phyloP scores from a whole-genome alignment of 2,329 filamentous ascomycete species.

The Dryadomyces quercivorus region DNA sequence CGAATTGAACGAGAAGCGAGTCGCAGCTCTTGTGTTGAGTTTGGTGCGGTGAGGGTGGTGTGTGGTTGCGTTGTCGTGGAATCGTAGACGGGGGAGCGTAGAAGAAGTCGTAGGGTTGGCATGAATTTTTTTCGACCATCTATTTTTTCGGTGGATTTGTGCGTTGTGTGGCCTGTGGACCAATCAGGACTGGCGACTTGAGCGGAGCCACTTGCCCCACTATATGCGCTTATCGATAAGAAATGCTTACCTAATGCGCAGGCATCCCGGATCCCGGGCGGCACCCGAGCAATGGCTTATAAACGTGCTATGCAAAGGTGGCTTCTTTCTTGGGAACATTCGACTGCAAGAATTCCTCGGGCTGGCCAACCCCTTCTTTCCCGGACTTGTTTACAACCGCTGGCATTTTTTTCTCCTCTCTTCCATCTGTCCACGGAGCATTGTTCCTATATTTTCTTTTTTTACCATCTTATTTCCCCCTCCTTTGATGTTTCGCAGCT shows the following conservation, averaged over 20 bases:
- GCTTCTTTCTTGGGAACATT: conserved; percentile 5
- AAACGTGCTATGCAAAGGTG: conserved; percentile 9
- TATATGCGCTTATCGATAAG: conserved; percentile 6
- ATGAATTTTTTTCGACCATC: conserved; percentile 4
- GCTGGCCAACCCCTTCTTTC: background rate
- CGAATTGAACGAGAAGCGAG: conserved; percentile 14
- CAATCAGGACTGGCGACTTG: conserved; percentile 3
- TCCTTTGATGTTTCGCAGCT: background rate
- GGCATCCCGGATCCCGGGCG: too few species aligned
- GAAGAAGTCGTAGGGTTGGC: background rate
- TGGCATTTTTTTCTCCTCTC: background rate
- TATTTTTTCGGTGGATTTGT: conserved; percentile 10
- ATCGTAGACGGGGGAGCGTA: background rate
- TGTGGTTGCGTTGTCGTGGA: conserved; percentile 1
- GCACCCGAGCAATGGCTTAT: too few species aligned
- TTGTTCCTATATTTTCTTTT: background rate
- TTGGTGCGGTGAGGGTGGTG: conserved; percentile 1
- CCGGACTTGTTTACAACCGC: background rate
- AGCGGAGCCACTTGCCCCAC: background rate
- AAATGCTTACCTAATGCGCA: background rate
- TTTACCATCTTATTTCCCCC: background rate
- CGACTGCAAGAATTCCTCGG: background rate
- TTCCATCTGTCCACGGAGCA: background rate
- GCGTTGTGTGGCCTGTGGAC: conserved; percentile 5
- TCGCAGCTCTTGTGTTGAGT: background rate